Base-by-base conservation (phyloP, 176 grass and related monocot species). In the Zizania latifolia region DNA sequence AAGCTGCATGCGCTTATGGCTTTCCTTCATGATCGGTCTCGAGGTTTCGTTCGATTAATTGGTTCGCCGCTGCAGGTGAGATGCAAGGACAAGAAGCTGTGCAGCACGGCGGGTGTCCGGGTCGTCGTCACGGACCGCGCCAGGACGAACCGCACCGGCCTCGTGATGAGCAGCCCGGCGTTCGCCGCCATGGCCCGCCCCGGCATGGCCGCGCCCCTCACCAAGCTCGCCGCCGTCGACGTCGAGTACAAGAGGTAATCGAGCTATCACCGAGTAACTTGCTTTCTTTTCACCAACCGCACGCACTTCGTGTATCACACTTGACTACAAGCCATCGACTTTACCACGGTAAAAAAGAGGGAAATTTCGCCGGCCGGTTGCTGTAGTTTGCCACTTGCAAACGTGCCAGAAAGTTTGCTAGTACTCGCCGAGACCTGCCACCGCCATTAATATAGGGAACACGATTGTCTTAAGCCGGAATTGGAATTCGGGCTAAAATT, bases 191-290 rank as follows among this genome's bases (percentile, higher is more conserved):
- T 99, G 95, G 89, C 95, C 14, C 55, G 19, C 8, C 79, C 74
- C 64, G 89, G 91, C 80, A 82, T 79, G 86, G 86, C 76, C 17
- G 40, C 15, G 2, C 16, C 39, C 17, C 82, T 98, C 66, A 74
- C 48, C 45, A 70, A 73, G 34, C 78, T 78, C 43, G 43, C 72
- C 48, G 39, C 78, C 45, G 55, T 90, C 45, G 86, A 90, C 48
- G 83, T 99, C 40, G 91, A 99, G 43, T 92, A 92, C 84, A 94
- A 94, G 79, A 90, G 94, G 94, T 92, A 78, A 61, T 9, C 1
- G 34, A 65, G 11, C 33, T n/a, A n/a, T 15, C 17, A 65, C 14
- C 36, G 16, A 10, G 6, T 7, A 5, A 30, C 22, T 57, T 35
- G 0, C 19, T 40, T 31, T 75, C 45, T 38, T 81, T 78, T 63